Evolutionary conservation across 495 filamentous ascomycete species (phyloP).

Genomic region (Talaromyces thailandensis): DNA sequence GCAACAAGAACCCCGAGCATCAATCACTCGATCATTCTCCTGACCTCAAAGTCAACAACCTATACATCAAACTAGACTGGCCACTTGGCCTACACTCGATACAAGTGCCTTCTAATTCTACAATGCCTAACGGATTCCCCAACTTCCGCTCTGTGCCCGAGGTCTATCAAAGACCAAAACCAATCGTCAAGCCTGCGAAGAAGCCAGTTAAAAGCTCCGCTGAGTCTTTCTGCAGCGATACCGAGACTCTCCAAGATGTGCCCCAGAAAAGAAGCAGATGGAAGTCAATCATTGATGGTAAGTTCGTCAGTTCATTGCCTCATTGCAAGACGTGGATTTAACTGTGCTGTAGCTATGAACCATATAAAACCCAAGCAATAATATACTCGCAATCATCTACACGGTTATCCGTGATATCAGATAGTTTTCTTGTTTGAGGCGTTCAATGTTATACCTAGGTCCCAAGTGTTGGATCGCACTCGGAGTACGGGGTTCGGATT

Average conservation of each 20-base stretch:
- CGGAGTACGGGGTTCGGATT: neutral
- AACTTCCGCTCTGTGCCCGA: constrained; percentile 5
- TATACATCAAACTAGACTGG: neutral
- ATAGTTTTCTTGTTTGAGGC: neutral
- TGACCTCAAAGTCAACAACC: neutral
- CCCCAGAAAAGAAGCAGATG: neutral
- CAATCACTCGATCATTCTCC: neutral
- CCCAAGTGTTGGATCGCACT: neutral
- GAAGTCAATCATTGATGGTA: neutral
- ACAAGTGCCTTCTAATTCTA: neutral
- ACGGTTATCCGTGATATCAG: neutral
- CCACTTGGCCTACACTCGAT: neutral
- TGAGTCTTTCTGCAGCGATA: constrained; percentile 3
- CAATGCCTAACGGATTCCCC: constrained; percentile 6
- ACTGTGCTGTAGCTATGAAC: neutral
- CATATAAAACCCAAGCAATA: neutral
- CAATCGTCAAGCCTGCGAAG: neutral
- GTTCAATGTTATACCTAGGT: neutral
- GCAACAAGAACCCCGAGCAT: neutral
- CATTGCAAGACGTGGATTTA: neutral
- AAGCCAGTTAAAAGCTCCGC: neutral
- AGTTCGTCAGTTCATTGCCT: neutral
- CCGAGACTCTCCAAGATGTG: constrained; percentile 1
- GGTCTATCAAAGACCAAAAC: constrained; percentile 1
- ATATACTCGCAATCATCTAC: neutral